These are phyloP conservation scores for Anacardium occidentale DNA, from an alignment of 345 rosid genomes.

Conservation along the genomic window DNA sequence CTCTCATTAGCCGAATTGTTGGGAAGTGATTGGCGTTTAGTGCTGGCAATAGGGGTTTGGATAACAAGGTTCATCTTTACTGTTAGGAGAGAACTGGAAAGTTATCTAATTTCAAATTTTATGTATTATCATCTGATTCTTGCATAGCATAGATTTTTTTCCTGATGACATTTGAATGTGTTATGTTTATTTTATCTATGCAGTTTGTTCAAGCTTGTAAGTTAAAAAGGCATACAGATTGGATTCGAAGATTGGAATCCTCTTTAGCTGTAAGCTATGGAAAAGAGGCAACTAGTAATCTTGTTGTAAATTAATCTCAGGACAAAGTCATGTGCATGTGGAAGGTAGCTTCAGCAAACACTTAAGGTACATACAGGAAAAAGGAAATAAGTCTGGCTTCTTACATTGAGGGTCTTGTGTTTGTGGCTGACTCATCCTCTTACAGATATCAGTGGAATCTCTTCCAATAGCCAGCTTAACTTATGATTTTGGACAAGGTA, in stretches of 20 bases:
- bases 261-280: slow-evolving; percentile 53
- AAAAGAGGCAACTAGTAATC: slow-evolving; percentile 43
- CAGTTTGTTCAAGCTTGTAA: slow-evolving; percentile 81
- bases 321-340: no score
- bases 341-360: no score
- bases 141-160: not conserved
- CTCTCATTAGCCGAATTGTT: slow-evolving; percentile 77
- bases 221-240: slow-evolving; percentile 89
- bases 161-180: slow-evolving; percentile 1
- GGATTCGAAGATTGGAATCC: slow-evolving; percentile 96
- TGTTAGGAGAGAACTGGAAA: slow-evolving; percentile 67
- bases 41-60: slow-evolving; percentile 86
- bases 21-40: slow-evolving; percentile 48
- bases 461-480: no score
- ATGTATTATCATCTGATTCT: not conserved
- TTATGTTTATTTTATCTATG: slow-evolving; percentile 15
- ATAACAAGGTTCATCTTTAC: slow-evolving; percentile 74
- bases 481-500: no score
- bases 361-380: slow-evolving; percentile 37
- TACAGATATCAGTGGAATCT: slow-evolving; percentile 81
- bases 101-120: slow-evolving; percentile 37
- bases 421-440: slow-evolving; percentile 24
- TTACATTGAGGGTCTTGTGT: slow-evolving; percentile 82
- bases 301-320: slow-evolving; percentile 92
- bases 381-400: slow-evolving; percentile 69